Base-by-base conservation (phyloP, 2,329 filamentous ascomycete species). In the Monosporascus cannonballus region DNA sequence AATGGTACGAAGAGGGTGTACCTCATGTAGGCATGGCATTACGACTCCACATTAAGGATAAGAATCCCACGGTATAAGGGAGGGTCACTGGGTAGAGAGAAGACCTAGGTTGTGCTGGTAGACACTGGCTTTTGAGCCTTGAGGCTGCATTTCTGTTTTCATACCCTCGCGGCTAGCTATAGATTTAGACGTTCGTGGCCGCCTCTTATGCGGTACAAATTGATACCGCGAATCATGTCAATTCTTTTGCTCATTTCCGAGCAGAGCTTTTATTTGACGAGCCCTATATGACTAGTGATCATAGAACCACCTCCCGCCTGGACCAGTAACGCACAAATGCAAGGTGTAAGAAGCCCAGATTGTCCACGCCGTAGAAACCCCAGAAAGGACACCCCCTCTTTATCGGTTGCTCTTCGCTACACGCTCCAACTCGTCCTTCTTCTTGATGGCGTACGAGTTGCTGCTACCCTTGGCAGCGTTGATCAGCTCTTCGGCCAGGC, bases 381-480 rank as follows among this genome's bases (percentile, higher is more conserved):
- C 63, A 64, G 63, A 66, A 67, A 61, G 64, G 55, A 63, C 61
- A 56, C 61, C 59, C 61, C 59, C 60, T 50, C 61, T 92, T 92
- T 97, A 99, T 88, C 94, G 90, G 88, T 99, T 99, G 86, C 85
- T 90, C 90, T 99, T 99, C 81, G 94, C 94, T 71, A 99, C 94
- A 94, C 94, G 94, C 89, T 99, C 94, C 82, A 99, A 80, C 89
- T 99, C 95, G 79, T 99, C 94, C 93, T 99, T 99, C 91, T 99
- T 99, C 91, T 99, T 99, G 87, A 99, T 99, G 72, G 95, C 94
- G 78, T 97, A 99, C 67, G 92, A 96, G 91, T 99, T 99, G 82
- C 89, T 95, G 87, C 89, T 95, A 73, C 94, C 94, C 90, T 99
- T 99, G 78, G 95, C 95, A 75, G 95, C 95, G 85, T 99, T 99